Evolutionary conservation across 2,329 filamentous ascomycete species (phyloP).

Genomic region (Rutstroemia sydowiana): DNA sequence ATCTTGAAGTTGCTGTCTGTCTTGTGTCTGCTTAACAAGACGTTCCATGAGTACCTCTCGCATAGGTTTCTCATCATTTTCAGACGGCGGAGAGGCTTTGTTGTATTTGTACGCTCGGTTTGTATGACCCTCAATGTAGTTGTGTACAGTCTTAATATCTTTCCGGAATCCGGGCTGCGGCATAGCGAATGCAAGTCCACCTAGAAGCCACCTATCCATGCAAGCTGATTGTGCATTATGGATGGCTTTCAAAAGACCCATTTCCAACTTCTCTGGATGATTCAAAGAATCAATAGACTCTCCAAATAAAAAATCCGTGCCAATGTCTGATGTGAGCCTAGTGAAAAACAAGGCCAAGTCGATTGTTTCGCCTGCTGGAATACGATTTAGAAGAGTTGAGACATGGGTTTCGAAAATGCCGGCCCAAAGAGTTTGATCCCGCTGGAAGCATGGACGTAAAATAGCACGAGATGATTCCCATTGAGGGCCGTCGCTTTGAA

Average conservation of each 20-base stretch:
- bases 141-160: not conserved
- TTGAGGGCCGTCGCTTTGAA: slow-evolving; percentile 4
- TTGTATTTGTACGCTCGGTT: not conserved
- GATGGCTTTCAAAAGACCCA: not conserved
- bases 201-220: not conserved
- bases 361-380: slow-evolving; percentile 25
- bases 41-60: slow-evolving; percentile 42
- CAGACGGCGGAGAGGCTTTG: not conserved
- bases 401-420: slow-evolving; percentile 55
- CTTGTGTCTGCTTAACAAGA: slow-evolving; percentile 37
- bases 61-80: not conserved
- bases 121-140: not conserved
- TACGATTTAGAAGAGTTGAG: not conserved
- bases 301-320: slow-evolving; percentile 42
- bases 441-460: slow-evolving; percentile 44
- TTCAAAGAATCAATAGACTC: slow-evolving; percentile 42
- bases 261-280: too few relatives aligned
- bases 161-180: not conserved
- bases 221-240: not conserved
- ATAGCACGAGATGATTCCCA: slow-evolving; percentile 28
- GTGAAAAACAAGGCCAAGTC: slow-evolving; percentile 56
- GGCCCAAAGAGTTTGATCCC: slow-evolving; percentile 51
- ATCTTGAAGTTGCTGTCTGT: slow-evolving; percentile 32
- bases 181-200: not conserved
- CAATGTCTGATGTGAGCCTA: slow-evolving; percentile 29